Evolutionary conservation across 2,329 filamentous ascomycete genomes (phyloP).

Genomic region (Verticillium isaacii): DNA sequence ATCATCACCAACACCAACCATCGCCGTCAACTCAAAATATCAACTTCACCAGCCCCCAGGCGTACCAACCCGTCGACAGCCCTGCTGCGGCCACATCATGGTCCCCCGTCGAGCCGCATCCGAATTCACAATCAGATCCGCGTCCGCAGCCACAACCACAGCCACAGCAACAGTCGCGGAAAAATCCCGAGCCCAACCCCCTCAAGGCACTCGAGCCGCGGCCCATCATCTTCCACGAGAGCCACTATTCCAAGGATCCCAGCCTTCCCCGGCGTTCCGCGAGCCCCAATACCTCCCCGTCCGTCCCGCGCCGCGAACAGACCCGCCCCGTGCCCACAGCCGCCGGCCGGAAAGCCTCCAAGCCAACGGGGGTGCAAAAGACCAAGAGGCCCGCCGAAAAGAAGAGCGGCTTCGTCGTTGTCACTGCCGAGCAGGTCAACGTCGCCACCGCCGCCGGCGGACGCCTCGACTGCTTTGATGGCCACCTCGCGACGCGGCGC

Average conservation of each 20-base stretch:
- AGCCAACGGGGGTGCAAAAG: slow-evolving; percentile 24
- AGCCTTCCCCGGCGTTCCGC: background rate
- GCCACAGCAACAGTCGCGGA: background rate
- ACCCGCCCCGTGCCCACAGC: background rate
- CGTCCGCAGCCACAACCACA: too few relatives aligned
- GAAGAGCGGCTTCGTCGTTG: slow-evolving; percentile 46
- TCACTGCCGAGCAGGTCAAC: slow-evolving; percentile 49
- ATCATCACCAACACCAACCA: too few relatives aligned
- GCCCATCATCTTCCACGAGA: slow-evolving; percentile 31
- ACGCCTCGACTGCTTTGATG: slow-evolving; percentile 50
- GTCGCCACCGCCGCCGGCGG: slow-evolving; percentile 36
- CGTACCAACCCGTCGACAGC: too few relatives aligned
- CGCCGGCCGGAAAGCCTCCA: background rate
- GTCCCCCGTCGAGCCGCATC: background rate
- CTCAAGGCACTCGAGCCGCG: background rate
- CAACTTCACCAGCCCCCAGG: too few relatives aligned
- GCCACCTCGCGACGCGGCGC: slow-evolving; percentile 44
- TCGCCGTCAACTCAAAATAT: too few relatives aligned
- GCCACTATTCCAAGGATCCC: background rate
- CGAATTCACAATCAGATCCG: too few relatives aligned
- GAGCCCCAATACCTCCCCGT: background rate
- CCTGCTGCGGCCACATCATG: background rate
- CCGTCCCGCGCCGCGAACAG: background rate
- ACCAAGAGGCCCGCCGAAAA: slow-evolving; percentile 18
- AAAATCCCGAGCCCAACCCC: background rate